Conservation (phyloP, 768 basidiomycete species). For the Kwoniella dendrophila region DNA sequence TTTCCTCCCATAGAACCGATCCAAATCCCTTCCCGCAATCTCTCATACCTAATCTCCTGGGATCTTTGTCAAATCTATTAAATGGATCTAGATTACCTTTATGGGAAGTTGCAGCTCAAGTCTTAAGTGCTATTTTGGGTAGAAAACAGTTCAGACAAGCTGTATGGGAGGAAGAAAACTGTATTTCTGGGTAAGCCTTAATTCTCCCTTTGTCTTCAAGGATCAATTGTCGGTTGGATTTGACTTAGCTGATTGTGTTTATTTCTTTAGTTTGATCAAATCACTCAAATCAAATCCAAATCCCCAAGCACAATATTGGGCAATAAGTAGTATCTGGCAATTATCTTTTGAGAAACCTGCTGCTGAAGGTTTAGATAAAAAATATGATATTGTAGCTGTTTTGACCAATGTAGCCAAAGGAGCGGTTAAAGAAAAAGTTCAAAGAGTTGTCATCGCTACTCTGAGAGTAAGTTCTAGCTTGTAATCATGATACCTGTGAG, state of each 20-base stretch:
- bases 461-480: constrained; percentile 66
- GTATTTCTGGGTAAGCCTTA: constrained; percentile 56
- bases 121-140: constrained; percentile 79
- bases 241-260: background rate
- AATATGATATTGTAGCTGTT: constrained; percentile 83
- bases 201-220: constrained; percentile 58
- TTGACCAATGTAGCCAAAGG: constrained; percentile 80
- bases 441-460: constrained; percentile 87
- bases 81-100: constrained; percentile 59
- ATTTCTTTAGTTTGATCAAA: constrained; percentile 68
- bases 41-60: constrained; percentile 35
- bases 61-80: constrained; percentile 61
- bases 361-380: constrained; percentile 82
- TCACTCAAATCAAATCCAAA: constrained; percentile 77
- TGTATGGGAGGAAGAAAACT: constrained; percentile 66
- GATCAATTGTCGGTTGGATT: background rate
- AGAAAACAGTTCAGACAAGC: constrained; percentile 76
- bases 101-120: constrained; percentile 88
- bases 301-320: constrained; percentile 95
- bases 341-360: constrained; percentile 85
- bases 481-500: background rate
- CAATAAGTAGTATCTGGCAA: constrained; percentile 89
- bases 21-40: constrained; percentile 45
- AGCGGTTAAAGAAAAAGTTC: constrained; percentile 96
- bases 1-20: constrained; percentile 44